Base-by-base conservation (phyloP, 106 monocot genomes). In the Triglochin maritima region DNA sequence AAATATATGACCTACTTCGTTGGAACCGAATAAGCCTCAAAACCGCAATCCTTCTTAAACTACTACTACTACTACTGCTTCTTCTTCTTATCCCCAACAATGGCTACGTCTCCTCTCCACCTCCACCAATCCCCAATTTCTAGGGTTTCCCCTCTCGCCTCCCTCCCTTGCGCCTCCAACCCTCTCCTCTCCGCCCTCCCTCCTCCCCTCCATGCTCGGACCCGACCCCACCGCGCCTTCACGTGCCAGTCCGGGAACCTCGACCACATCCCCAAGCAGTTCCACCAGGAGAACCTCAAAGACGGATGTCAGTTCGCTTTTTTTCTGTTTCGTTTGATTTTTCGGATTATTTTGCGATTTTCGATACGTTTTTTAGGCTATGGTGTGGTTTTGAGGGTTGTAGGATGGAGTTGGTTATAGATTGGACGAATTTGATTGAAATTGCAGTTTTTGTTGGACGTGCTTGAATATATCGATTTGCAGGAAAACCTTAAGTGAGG, bases 251-350 rank as follows among this genome's bases (percentile, higher is more conserved):
- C 79, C 55, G 75, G 47, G 7, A 70, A 49, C 63, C 82, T 77
- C 67, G 82, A 94, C 45, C 84, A 85, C 75, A 87, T 94, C 47
- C 94, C 90, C 10, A 94, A 87, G 69, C 83, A 83, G 67, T 90
- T 94, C 71, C 84, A 82, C 9, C 78, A 83, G 69, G 85, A 83
- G 61, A 94, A 85, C 75, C 90, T 90, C 62, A 85, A 85, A 60
- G 90, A 90, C 10, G 94, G 90, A 68, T 73, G 94, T 94, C 69
- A 81, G 94, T 81, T 17, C 29, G 16, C 44, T 7, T 2, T 62
- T 77, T 0, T 9, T 41, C 10, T 48, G 10, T 13, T 46, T 17
- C 17, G 17, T 11, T 11, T 52, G 7, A 52, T 8, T 52, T 52
- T 11, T 0, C 0, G 7, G 52, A 8, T 2, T 8, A 6, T 7